phyloP scores from a whole-genome alignment of 2,329 filamentous ascomycete species.

The Xylariaceae sp. region DNA sequence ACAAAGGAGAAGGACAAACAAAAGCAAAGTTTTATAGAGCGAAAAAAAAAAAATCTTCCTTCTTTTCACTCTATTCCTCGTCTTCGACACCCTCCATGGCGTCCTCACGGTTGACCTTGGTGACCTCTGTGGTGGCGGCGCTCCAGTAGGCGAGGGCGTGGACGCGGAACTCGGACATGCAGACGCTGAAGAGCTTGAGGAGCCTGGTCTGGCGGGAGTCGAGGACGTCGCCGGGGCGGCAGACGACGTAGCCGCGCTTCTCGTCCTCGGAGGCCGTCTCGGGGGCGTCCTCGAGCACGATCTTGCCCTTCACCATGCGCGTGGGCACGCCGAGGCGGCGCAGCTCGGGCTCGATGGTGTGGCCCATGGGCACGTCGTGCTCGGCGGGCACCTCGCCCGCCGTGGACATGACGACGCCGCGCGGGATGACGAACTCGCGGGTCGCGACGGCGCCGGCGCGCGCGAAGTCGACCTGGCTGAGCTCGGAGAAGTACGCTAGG shows the following conservation, averaged over 20 bases:
- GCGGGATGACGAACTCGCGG: conserved; percentile 72
- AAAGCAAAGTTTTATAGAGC: conserved; percentile 1
- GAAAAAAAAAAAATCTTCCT: background rate
- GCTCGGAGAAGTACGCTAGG: conserved; percentile 64
- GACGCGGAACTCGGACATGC: conserved; percentile 85
- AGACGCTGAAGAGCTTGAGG: conserved; percentile 88
- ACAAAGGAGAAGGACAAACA: conserved; percentile 1
- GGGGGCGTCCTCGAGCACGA: conserved; percentile 55
- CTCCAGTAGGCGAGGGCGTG: conserved; percentile 69
- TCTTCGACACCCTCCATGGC: conserved; percentile 17
- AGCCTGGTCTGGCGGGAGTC: conserved; percentile 90
- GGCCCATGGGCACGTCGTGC: conserved; percentile 80
- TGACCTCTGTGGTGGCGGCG: conserved; percentile 53
- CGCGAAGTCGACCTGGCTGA: conserved; percentile 79
- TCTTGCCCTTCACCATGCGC: conserved; percentile 79
- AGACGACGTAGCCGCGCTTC: conserved; percentile 65
- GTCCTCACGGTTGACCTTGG: conserved; percentile 39
- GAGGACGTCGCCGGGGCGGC: conserved; percentile 75
- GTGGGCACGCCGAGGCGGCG: conserved; percentile 87
- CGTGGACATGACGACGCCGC: conserved; percentile 73
- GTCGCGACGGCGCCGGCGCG: conserved; percentile 74
- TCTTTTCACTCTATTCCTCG: conserved; percentile 12
- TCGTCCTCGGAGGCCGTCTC: conserved; percentile 43
- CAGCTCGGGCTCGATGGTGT: conserved; percentile 85
- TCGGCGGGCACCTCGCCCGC: conserved; percentile 74